Conservation (phyloP, 2,329 filamentous ascomycete species). For the Spiromastix sp. region DNA sequence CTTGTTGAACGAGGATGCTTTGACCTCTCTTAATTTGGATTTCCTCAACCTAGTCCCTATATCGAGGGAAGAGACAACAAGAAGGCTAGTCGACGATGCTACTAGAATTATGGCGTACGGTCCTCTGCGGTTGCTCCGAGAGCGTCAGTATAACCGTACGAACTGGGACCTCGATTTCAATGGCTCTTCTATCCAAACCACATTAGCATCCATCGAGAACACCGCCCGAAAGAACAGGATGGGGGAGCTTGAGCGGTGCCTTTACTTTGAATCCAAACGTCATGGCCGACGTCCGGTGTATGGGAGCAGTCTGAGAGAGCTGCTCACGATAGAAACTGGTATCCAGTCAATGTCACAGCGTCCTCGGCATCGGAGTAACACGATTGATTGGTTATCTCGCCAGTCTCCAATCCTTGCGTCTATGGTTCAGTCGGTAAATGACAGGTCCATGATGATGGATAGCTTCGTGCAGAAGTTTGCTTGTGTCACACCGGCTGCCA, state of each 20-base stretch:
- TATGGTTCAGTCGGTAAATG: constrained; percentile 63
- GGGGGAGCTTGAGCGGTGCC: constrained; percentile 68
- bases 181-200: constrained; percentile 57
- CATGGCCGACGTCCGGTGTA: constrained; percentile 74
- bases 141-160: constrained; percentile 51
- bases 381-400: constrained; percentile 66
- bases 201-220: constrained; percentile 63
- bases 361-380: constrained; percentile 50
- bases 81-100: constrained; percentile 40
- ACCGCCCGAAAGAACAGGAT: constrained; percentile 58
- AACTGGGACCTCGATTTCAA: constrained; percentile 52
- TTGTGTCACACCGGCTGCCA: constrained; percentile 81
- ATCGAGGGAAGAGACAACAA: constrained; percentile 56
- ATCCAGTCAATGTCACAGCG: constrained; percentile 49
- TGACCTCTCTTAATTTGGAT: constrained; percentile 57
- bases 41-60: constrained; percentile 73
- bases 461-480: constrained; percentile 76
- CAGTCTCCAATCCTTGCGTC: constrained; percentile 44
- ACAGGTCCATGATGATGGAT: constrained; percentile 63
- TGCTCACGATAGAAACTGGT: constrained; percentile 55
- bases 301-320: constrained; percentile 65
- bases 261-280: constrained; percentile 71
- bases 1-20: constrained; percentile 51
- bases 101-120: constrained; percentile 60
- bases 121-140: constrained; percentile 58